A percentile compares a stretch with the other conserved stretches of the same genome.
These are phyloP conservation scores for Trichoderma koningii DNA, from an alignment of 2,329 filamentous ascomycete genomes.

Conservation along the genomic window DNA sequence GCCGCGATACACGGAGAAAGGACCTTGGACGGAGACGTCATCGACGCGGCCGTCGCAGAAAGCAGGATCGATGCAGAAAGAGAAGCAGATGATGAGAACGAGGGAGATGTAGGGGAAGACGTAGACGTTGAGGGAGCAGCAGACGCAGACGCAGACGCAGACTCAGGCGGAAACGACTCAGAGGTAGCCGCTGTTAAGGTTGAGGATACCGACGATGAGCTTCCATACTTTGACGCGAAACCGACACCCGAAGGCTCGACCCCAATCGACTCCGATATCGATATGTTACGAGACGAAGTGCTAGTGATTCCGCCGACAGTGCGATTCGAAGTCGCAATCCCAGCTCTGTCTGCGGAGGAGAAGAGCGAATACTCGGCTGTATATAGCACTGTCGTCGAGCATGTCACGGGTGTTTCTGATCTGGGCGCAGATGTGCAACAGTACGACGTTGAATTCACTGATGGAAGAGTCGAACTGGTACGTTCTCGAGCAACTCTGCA, in stretches of 20 bases:
- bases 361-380: slow-evolving; percentile 38
- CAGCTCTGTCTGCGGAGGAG: slow-evolving; percentile 33
- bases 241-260: neutral
- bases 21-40: neutral
- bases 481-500: slow-evolving; percentile 34
- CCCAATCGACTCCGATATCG: neutral
- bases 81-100: neutral
- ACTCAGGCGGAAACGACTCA: too few relatives aligned
- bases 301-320: neutral
- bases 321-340: slow-evolving; percentile 40
- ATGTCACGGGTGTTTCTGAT: slow-evolving; percentile 39
- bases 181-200: slow-evolving; percentile 2
- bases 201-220: neutral
- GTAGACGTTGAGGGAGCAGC: too few relatives aligned
- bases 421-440: slow-evolving; percentile 34
- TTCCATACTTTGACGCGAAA: neutral
- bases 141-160: too few relatives aligned
- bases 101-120: too few relatives aligned
- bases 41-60: neutral
- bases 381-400: slow-evolving; percentile 44
- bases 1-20: neutral
- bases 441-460: slow-evolving; percentile 49
- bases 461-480: slow-evolving; percentile 50
- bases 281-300: neutral
- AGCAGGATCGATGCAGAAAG: neutral